Evolutionary conservation across 345 rosid genomes (phyloP), one percentile per base, ranked within the genome.

Genomic region (Sonneratia caseolaris): DNA sequence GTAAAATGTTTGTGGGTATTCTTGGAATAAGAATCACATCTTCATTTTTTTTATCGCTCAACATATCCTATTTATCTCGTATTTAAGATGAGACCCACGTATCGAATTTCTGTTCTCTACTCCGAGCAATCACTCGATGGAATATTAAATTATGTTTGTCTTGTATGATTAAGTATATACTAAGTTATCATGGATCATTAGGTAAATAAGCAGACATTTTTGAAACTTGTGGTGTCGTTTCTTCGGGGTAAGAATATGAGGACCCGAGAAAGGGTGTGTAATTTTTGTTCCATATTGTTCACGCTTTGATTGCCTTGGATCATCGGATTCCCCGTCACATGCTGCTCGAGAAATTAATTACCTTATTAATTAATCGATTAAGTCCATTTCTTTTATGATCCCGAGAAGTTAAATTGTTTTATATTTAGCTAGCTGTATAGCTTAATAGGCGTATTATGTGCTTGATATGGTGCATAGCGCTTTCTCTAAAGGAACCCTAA

Each of bases 271-370:
- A 68, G 70, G 49, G 53, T 68, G 70, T 68, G 51, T 68, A 21
- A 42, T 40, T 40, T 42, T 18, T 21, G 70, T 68, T 68, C 53
- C 70, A 42, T 66, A 10, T 37, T 65, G 69, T 66, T 48, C 69
- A 66, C 37, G 70, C 70, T 68, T 40, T 40, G 51, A 13, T 11
- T 66, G 53, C 70, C 43, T 40, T 40, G 14, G 21, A 32, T 66
- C 70, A 68, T 68, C 53, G 70, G 70, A 68, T 68, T 68, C 70
- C 56, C 70, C 32, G 37, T 68, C 70, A 68, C 70, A 42, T 67
- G 70, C 51, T 38, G 7, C 32, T 43, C n/a, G 12, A 37, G 12
- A 45, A 48, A 48, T 1, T 10, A 48, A 48, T 48, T 1, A 14
- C 43, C 43, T 13, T 47, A 19, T 53, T 19, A 53, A 21, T 53